phyloP scores from a whole-genome alignment of 2,329 filamentous ascomycete genomes.

The Rhynchosporium agropyri region DNA sequence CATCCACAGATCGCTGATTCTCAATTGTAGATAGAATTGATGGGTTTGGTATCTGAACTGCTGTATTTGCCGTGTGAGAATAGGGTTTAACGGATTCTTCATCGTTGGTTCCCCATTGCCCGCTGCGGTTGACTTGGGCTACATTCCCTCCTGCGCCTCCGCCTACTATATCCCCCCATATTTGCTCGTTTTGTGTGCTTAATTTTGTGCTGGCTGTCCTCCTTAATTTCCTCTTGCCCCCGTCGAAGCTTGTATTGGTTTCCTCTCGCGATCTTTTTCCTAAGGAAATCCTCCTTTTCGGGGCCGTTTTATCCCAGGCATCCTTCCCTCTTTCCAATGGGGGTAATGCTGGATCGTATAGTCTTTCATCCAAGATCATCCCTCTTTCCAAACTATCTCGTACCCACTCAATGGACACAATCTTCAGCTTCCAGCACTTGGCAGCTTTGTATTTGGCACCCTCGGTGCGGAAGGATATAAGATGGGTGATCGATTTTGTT shows the following conservation, averaged over 20 bases:
- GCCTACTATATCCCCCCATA: conserved; percentile 90
- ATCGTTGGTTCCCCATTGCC: conserved; percentile 35
- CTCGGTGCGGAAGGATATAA: conserved; percentile 76
- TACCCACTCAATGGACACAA: conserved; percentile 85
- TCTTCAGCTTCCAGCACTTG: conserved; percentile 76
- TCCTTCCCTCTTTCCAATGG: conserved; percentile 72
- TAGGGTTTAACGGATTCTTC: conserved; percentile 7
- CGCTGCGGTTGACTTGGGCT: conserved; percentile 37
- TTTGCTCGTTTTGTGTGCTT: conserved; percentile 73
- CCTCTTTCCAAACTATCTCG: conserved; percentile 79
- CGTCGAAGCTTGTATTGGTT: conserved; percentile 50
- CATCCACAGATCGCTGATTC: conserved; percentile 29
- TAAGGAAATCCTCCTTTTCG: conserved; percentile 50
- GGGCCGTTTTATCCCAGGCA: conserved; percentile 67
- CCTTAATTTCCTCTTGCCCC: conserved; percentile 77
- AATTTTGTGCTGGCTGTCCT: conserved; percentile 86
- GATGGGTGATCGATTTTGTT: conserved; percentile 81
- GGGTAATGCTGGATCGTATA: conserved; percentile 77
- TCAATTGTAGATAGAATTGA: conserved; percentile 26
- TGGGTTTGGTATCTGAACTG: neutral
- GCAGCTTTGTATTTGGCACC: conserved; percentile 92
- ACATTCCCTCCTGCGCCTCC: conserved; percentile 47
- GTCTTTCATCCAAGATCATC: conserved; percentile 87
- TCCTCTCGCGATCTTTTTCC: conserved; percentile 63
- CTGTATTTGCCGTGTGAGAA: neutral